Evolutionary conservation across 768 basidiomycete genomes (phyloP), one percentile per base, ranked within the genome.

Genomic region (Exidia glandulosa): DNA sequence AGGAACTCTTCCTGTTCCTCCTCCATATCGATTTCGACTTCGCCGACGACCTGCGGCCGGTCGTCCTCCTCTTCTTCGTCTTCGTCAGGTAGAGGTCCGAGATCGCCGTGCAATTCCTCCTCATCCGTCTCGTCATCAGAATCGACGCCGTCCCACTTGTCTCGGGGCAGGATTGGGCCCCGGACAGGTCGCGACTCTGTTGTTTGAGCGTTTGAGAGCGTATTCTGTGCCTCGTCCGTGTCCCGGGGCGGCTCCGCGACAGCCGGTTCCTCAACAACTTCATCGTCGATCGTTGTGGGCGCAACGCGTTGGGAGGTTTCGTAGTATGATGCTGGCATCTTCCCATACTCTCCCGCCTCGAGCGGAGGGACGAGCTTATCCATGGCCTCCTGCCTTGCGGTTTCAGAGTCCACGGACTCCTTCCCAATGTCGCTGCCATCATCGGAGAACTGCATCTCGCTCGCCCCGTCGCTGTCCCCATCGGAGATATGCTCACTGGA

Each of bases 1-100:
- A 99, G 73, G 64, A 98, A 99, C 65, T 96, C 95, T 65, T 89
- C 92, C 72, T 91, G 83, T 72, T 99, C 96, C 65, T 90, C 87
- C 1, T 77, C 82, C 92, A 98, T 95, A 64, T 96, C 87, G 33
- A 94, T 79, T 66, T 94, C 93, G 3, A 92, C 73, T 25, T 93
- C 88, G 16, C 86, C 90, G 2, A 90, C 84, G 2, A 94, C 79
- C 65, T 88, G 85, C 0, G 92, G 91, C n/a, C 75, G 75, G 56
- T 94, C 91, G 59, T 91, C 88, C 45, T 89, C 92, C 3, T 79
- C 81, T 59, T 88, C 88, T 3, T 70, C 73, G 56, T 81, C 83
- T 1, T 74, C 77, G 13, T 54, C 61, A 13, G 55, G 14, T 71
- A 71, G 30, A 64, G 56, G 23, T 63, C 66, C 7, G 63, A 64